Percentiles rank a stretch among this genome's conserved stretches.
These are phyloP conservation scores for Asclepias syriaca DNA, from an alignment of 257 asterid species.

Conservation along the genomic window DNA sequence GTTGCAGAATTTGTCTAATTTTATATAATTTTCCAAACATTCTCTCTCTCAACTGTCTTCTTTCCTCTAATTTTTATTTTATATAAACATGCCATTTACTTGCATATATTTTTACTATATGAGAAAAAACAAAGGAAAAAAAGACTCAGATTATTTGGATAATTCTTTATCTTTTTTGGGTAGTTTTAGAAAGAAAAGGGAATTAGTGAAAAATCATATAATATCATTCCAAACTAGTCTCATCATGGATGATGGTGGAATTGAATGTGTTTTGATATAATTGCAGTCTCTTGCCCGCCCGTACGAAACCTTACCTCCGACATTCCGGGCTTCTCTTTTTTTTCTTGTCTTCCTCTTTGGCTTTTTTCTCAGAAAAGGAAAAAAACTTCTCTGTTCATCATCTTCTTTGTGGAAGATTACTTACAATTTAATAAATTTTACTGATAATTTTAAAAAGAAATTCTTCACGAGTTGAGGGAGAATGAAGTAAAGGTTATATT, in stretches of 20 bases:
- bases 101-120: no score
- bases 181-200: no score
- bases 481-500: background rate
- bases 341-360: background rate
- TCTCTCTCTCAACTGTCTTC: conserved; percentile 1
- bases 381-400: background rate
- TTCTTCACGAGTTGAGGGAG: background rate
- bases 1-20: conserved; percentile 17
- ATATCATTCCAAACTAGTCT: background rate
- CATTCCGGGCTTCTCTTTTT: conserved; percentile 8
- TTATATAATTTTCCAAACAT: conserved; percentile 4
- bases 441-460: no score
- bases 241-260: conserved; percentile 13
- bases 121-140: no score
- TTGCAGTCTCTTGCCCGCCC: background rate
- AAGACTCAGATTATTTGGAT: no score
- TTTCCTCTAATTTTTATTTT: background rate
- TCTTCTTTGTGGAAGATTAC: no score
- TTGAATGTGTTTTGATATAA: conserved; percentile 5
- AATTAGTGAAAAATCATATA: no score
- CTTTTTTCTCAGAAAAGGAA: background rate
- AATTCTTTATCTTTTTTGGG: no score
- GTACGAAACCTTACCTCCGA: background rate
- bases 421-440: no score
- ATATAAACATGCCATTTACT: background rate